Evolutionary conservation across 139 green algal genomes (phyloP), one percentile per base, ranked within the genome.

Genomic region (Chlorella sp.): DNA sequence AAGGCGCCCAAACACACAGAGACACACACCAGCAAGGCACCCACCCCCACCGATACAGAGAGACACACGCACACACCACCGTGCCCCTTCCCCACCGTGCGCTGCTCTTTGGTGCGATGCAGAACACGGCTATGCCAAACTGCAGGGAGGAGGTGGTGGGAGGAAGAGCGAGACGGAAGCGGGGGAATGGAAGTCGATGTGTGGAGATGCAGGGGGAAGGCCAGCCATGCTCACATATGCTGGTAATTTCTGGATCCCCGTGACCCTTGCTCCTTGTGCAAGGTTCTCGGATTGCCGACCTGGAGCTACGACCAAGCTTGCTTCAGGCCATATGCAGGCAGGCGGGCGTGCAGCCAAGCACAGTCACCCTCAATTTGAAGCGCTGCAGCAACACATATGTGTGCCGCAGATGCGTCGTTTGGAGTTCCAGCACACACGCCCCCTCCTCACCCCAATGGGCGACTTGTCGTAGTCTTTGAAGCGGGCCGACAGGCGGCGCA

Each of bases 111-210:
- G 42, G 79, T 0, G 94, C 95, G 34, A 98, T 93, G 85, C 94
- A 97, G 86, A 98, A 97, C 32, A 98, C 92, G 4, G 93, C 93
- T 36, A 98, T 95, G 3, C 96, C 96, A 92, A 98, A 98, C 16
- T 81, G 75, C 75, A 48, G 34, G 36, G 95, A 95, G 60, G 97
- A 96, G 30, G 96, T 5, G 48, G 48, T 16, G 48, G 48, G 48
- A 57, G 48, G 48, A 9, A 57, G 48, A 9, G 48, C 7, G 48
- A 57, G 48, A 57, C 7, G 48, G 48, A 57, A n/a, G n/a, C n/a
- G 48, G 48, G 48, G 48, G 7, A 57, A 57, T 57, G 48, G 48
- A 57, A 16, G 48, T 57, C 7, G 5, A 16, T 5, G 48, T 60
- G 12, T 28, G 2, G 5, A 16, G 36, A 53, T 18, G 34, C 28